Conservation (phyloP, 2,329 filamentous ascomycete species). For the Calonectria naviculata region DNA sequence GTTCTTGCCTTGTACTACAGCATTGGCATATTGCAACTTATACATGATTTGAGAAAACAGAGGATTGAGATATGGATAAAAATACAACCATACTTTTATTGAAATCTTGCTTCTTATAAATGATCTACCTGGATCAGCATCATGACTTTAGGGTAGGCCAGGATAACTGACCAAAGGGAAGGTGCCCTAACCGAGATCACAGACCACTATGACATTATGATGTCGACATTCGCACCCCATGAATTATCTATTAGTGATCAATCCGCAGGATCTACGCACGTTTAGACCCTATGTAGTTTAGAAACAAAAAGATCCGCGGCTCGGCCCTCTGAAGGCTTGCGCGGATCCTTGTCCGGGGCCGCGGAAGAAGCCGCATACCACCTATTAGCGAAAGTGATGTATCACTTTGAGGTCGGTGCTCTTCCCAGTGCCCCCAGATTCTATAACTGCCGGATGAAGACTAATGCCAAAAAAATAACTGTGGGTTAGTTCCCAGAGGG, state of each 20-base stretch:
- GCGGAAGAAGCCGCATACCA: background rate
- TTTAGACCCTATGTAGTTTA: background rate
- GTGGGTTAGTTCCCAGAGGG: background rate
- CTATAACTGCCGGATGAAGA: background rate
- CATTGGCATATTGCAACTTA: too few relatives aligned
- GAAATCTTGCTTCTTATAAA: background rate
- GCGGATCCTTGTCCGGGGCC: background rate
- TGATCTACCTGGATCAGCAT: too few relatives aligned
- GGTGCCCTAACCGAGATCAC: background rate
- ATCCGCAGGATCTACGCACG: background rate
- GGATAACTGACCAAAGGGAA: background rate
- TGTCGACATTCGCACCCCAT: background rate
- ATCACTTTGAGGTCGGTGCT: conserved; percentile 10
- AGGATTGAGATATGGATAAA: too few relatives aligned
- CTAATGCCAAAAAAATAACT: background rate
- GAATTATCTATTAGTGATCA: background rate
- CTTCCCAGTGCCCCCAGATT: background rate
- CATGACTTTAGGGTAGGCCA: background rate
- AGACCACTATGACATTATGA: background rate
- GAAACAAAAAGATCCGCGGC: background rate
- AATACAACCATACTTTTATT: too few relatives aligned
- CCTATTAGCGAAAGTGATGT: background rate
- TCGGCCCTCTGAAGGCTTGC: background rate
- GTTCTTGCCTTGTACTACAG: too few relatives aligned
- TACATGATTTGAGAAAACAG: too few relatives aligned